Percentiles rank a stretch among this genome's conserved stretches.
Evolutionary conservation across 225 moss, liverwort and hornwort genomes (phyloP).

Genomic region (Climacium dendroides): DNA sequence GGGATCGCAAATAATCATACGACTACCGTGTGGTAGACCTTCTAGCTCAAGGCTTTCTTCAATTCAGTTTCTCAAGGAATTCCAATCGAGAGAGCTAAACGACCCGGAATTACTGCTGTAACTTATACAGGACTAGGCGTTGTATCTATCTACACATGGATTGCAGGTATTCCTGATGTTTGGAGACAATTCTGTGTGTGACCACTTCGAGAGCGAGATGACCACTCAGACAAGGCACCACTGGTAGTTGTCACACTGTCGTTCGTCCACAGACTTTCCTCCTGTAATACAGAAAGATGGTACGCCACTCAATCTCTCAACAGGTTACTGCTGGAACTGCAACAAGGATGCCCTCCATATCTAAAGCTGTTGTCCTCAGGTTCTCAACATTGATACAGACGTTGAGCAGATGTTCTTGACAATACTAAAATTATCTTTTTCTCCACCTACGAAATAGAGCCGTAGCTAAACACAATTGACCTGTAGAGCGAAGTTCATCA

Average conservation of each 20-base stretch:
- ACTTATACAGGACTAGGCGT: constrained; percentile 32
- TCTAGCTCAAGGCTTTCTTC: no score
- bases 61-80: neutral
- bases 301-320: no score
- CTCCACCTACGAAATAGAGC: neutral
- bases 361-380: no score
- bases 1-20: neutral
- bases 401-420: neutral
- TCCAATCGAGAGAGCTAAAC: neutral
- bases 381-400: neutral
- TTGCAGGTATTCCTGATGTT: constrained; percentile 48
- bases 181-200: constrained; percentile 24
- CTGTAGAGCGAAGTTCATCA: neutral
- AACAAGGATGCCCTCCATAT: no score
- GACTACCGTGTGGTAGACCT: no score
- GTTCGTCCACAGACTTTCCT: no score
- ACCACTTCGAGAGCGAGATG: no score
- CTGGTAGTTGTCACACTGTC: no score
- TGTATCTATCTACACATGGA: constrained; percentile 10
- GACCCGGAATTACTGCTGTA: neutral
- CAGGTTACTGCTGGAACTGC: no score
- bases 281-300: no score
- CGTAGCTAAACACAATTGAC: neutral
- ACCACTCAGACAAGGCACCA: no score
- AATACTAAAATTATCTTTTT: neutral